Evolutionary conservation across 2,329 filamentous ascomycete species (phyloP).

Genomic region (Epichloe hybrida): DNA sequence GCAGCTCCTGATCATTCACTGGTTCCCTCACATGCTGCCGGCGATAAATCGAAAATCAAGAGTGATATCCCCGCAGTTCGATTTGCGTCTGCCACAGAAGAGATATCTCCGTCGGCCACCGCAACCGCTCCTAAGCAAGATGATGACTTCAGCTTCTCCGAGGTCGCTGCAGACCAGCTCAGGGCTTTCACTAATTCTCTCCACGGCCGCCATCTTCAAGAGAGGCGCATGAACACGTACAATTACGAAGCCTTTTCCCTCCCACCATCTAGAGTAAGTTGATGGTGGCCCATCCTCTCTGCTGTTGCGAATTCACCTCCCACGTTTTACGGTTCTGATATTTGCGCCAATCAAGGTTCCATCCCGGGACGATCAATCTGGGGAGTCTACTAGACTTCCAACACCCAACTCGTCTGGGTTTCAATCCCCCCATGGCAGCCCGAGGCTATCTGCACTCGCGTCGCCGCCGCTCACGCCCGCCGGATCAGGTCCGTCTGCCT

Average conservation of each 20-base stretch:
- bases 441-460: conserved; percentile 57
- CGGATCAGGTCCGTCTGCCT: conserved; percentile 41
- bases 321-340: not conserved
- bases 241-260: conserved; percentile 85
- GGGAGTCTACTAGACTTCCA: conserved; percentile 48
- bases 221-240: conserved; percentile 71
- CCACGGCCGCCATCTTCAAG: conserved; percentile 64
- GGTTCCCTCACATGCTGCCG: conserved; percentile 1
- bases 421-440: conserved; percentile 51
- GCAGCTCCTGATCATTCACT: not conserved
- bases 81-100: conserved; percentile 57
- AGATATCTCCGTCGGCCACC: conserved; percentile 43
- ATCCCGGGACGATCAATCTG: conserved; percentile 45
- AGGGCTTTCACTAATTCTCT: conserved; percentile 58
- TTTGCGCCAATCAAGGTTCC: conserved; percentile 29
- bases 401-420: conserved; percentile 52
- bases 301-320: not conserved
- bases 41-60: conserved; percentile 9
- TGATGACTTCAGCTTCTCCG: conserved; percentile 20
- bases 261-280: conserved; percentile 66
- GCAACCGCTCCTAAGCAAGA: conserved; percentile 16
- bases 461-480: conserved; percentile 84
- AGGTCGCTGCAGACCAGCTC: conserved; percentile 48
- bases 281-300: conserved; percentile 2
- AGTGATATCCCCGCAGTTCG: conserved; percentile 41